Evolutionary conservation across 257 asterid species (phyloP), one percentile per base, ranked within the genome.

Genomic region (Handroanthus guayacan): DNA sequence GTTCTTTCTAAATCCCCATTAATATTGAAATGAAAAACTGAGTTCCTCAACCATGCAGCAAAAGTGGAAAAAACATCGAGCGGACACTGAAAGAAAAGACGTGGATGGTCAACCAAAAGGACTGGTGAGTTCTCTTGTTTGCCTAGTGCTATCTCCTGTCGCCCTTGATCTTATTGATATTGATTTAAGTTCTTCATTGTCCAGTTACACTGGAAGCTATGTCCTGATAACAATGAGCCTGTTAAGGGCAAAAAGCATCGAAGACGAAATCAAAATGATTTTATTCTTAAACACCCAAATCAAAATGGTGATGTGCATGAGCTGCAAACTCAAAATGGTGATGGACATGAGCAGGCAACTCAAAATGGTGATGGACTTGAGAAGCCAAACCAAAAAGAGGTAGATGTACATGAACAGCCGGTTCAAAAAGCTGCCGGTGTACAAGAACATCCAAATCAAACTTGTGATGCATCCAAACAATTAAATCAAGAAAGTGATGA

Each of bases 191-290:
- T 80, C 54, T 67, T 78, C 47, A 37, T 62, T 74, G 48, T 76
- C 86, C 88, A 95, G 99, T 82, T 92, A 20, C 88, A 89, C 55
- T 86, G 89, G 96, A 91, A 88, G 82, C 86, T 76, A 69, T 82
- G 84, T 73, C 84, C 88, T 70, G 86, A 82, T 79, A 58, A 77
- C 62, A 87, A 79, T 60, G 39, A 60, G 44, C 18, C 48, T 80
- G 80, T 75, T 47, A 85, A 79, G 86, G 82, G 75, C 56, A 82
- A 79, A 47, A 78, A 82, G 69, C 78, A 66, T 67, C 76, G 79
- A 25, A 83, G 50, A 16, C 58, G 61, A 54, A 78, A 74, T 76
- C 87, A 78, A 75, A 80, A 69, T 64, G 75, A 52, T 63, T 62
- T 71, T 69, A 73, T 57, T 17, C 67, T 69, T 65, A 79, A 80